Evolutionary conservation across 768 basidiomycete species (phyloP).

Genomic region (Serendipita vermifera): DNA sequence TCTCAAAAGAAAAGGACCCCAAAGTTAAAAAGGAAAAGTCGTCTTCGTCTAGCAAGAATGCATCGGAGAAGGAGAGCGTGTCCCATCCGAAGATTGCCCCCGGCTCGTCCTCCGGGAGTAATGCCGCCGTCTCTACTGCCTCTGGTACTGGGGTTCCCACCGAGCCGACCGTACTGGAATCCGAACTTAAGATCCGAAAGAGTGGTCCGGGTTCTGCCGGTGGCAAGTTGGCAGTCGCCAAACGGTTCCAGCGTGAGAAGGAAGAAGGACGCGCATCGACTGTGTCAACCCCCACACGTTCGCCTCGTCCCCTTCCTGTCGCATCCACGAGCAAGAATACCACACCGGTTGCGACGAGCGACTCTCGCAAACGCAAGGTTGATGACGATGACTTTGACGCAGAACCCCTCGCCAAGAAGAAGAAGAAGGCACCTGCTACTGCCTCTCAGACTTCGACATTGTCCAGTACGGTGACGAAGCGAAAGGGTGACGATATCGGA

Average conservation of each 20-base stretch:
- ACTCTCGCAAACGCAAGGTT: not conserved
- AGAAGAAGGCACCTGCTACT: not conserved
- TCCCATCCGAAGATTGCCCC: not conserved
- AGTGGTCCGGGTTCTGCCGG: not conserved
- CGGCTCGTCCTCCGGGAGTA: not conserved
- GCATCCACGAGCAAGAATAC: too few relatives aligned
- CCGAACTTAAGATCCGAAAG: not conserved
- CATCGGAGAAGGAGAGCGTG: not conserved
- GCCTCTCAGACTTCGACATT: not conserved
- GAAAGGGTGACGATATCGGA: constrained; percentile 4
- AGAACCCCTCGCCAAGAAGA: not conserved
- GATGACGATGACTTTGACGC: not conserved
- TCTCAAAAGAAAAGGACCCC: not conserved
- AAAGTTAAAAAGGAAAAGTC: not conserved
- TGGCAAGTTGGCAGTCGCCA: constrained; percentile 4
- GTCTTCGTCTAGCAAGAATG: not conserved
- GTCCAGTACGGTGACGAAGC: not conserved
- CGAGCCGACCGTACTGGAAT: not conserved
- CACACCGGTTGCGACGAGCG: not conserved
- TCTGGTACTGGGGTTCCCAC: not conserved
- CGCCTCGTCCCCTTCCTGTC: not conserved
- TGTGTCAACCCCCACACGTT: not conserved
- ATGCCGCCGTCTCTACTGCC: not conserved
- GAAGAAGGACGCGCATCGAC: constrained; percentile 1
- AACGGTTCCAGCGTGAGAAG: constrained; percentile 3